These are phyloP conservation scores for Aphanomyces euteiches DNA, from an alignment of 352 stramenopile species.

Conservation along the genomic window DNA sequence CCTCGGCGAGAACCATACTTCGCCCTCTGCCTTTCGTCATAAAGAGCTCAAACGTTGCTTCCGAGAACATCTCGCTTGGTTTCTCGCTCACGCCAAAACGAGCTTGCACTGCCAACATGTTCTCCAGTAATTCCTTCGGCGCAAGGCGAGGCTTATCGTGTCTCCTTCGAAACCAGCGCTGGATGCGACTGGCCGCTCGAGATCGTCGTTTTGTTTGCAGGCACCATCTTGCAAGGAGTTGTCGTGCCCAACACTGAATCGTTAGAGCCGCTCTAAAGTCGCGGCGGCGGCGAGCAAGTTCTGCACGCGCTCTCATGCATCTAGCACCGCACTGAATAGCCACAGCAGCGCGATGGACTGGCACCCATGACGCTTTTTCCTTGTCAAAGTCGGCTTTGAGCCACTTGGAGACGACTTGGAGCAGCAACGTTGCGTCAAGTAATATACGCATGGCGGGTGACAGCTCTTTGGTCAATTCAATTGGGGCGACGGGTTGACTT, in stretches of 20 bases:
- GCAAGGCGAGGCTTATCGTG: conserved; percentile 30
- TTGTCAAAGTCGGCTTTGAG: conserved; percentile 49
- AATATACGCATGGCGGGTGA: conserved; percentile 13
- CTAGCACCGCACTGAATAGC: conserved; percentile 52
- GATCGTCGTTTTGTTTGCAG: conserved; percentile 49
- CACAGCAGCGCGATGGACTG: conserved; percentile 34
- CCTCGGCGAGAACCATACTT: conserved; percentile 51
- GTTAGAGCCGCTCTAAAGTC: conserved; percentile 40
- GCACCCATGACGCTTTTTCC: conserved; percentile 33
- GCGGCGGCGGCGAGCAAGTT: conserved; percentile 35
- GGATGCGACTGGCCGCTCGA: conserved; percentile 47
- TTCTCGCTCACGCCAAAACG: conserved; percentile 36
- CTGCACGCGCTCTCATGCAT: conserved; percentile 31
- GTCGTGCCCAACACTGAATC: conserved; percentile 68
- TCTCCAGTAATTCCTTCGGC: conserved; percentile 42
- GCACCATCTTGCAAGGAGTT: conserved; percentile 55
- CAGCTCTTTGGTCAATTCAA: conserved; percentile 6
- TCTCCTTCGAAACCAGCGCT: conserved; percentile 57
- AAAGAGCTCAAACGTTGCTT: conserved; percentile 47
- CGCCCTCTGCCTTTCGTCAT: conserved; percentile 46
- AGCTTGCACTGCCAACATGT: conserved; percentile 47
- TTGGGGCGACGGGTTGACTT: neutral
- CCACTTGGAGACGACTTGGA: conserved; percentile 48
- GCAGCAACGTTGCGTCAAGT: conserved; percentile 9
- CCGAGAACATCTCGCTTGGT: conserved; percentile 38